Evolutionary conservation across 768 basidiomycete species (phyloP).

Genomic region (Exidia glandulosa): DNA sequence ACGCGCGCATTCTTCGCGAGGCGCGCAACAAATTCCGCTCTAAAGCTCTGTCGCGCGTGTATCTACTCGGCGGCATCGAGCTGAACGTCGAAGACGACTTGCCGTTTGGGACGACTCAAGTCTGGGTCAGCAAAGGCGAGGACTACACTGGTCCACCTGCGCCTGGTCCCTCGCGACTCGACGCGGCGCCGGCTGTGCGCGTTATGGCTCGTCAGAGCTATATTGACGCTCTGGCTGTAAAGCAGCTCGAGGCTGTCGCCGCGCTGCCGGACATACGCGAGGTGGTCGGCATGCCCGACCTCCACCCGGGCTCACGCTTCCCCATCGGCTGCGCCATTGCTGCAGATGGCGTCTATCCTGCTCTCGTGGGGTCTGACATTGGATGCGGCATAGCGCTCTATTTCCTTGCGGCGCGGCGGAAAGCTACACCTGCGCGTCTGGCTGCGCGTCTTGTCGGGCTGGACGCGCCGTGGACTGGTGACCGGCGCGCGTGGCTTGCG

Average conservation of each 20-base stretch:
- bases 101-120: constrained; percentile 14
- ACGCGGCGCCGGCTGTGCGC: constrained; percentile 14
- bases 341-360: constrained; percentile 28
- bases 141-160: constrained; percentile 22
- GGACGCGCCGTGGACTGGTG: constrained; percentile 28
- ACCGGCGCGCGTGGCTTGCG: constrained; percentile 22
- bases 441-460: constrained; percentile 21
- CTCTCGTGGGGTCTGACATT: constrained; percentile 28
- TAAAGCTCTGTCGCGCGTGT: constrained; percentile 21
- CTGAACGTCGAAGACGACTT: constrained; percentile 13
- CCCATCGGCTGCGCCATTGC: constrained; percentile 23
- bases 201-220: constrained; percentile 22
- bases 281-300: constrained; percentile 28
- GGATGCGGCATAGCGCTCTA: constrained; percentile 30
- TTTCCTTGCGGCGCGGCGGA: constrained; percentile 17
- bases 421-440: constrained; percentile 18
- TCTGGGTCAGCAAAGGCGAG: constrained; percentile 27
- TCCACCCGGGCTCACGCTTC: constrained; percentile 28
- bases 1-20: constrained; percentile 21
- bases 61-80: constrained; percentile 19
- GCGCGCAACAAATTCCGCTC: constrained; percentile 28
- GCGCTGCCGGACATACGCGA: constrained; percentile 19
- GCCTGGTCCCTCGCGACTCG: not conserved
- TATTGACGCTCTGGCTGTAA: constrained; percentile 22
- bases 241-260: constrained; percentile 21